Conservation (phyloP, 768 basidiomycete genomes). For the Mycena floridula region DNA sequence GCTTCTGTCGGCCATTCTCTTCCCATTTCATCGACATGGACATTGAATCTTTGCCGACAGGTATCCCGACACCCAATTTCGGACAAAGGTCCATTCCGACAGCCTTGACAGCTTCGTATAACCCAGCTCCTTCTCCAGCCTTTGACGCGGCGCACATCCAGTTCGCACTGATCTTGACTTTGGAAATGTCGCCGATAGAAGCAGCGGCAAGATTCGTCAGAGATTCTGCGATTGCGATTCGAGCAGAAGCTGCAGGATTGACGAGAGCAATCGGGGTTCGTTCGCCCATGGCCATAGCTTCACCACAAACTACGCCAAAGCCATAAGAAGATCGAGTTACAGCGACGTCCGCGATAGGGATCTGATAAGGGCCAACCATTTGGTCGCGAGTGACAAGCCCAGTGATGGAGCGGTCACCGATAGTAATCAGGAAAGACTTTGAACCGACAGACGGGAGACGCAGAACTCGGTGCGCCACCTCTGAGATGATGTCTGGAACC, state of each 20-base stretch:
- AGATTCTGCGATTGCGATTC: constrained; percentile 94
- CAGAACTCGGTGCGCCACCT: constrained; percentile 77
- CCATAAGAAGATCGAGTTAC: constrained; percentile 95
- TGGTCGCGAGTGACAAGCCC: constrained; percentile 95
- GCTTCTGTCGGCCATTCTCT: constrained; percentile 55
- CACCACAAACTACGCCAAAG: constrained; percentile 76
- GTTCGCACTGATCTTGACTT: constrained; percentile 95
- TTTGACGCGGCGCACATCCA: constrained; percentile 98
- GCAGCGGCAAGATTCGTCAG: constrained; percentile 89
- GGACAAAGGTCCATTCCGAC: constrained; percentile 95
- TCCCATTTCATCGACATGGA: constrained; percentile 97
- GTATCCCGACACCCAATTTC: constrained; percentile 84
- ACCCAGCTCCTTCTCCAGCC: constrained; percentile 78
- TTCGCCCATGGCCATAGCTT: constrained; percentile 99
- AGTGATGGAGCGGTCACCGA: constrained; percentile 91
- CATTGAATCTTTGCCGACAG: constrained; percentile 99
- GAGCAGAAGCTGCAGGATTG: constrained; percentile 82
- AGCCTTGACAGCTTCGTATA: constrained; percentile 88
- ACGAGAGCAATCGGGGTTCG: constrained; percentile 90
- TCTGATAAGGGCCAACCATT: constrained; percentile 99
- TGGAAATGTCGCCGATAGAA: constrained; percentile 56
- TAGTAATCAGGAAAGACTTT: constrained; percentile 97
- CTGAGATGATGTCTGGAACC: constrained; percentile 43
- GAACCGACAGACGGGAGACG: constrained; percentile 90
- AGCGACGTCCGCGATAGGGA: constrained; percentile 95